Evolutionary conservation across 2,329 filamentous ascomycete genomes (phyloP), one percentile per base, ranked within the genome.

Genomic region (Elsinoe necatrix): DNA sequence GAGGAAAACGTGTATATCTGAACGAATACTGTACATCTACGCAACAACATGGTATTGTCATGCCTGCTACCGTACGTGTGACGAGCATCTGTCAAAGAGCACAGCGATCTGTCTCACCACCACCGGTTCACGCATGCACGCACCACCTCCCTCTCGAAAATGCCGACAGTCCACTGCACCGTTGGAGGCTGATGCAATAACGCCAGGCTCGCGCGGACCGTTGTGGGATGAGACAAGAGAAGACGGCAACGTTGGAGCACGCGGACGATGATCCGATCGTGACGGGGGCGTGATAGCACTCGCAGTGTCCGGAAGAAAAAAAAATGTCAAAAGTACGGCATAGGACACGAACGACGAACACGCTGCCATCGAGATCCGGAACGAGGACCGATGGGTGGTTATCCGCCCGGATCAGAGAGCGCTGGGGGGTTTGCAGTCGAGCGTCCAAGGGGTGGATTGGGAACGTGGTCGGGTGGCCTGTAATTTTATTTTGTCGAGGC

Each of bases 101-200:
- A 37, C 34, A 11, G 5, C 4, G 12, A 6, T 11, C 34, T 37
- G 34, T 37, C 34, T 37, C 34, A 37, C 34, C 34, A 29, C 27
- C 27, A 29, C 27, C 27, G 4, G 27, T 37, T 37, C 34, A 12
- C 5, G 34, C 34, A 12, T n/a, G 14, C 34, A 37, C 14, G 34
- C 34, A 37, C 34, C 9, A 3, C 14, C 14, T 37, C 14, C 14
- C 4, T 14, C 34, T 6, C 4, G 9, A n/a, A n/a, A 37, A n/a
- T 37, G 34, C 34, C 34, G 34, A 37, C 34, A 14, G 9, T 37
- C 34, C 34, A 11, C 34, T 37, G 34, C 34, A 45, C 41, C 41
- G 41, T 45, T 45, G 41, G 41, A 25, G 41, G 23, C 23, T 45
- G 41, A 45, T 45, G 41, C 41, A 45, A 45, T n/a, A n/a, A n/a